A percentile compares a stretch with the other conserved stretches of the same genome.
phyloP scores from a whole-genome alignment of 2,329 filamentous ascomycete genomes.

The Sporothrix variecibatus region DNA sequence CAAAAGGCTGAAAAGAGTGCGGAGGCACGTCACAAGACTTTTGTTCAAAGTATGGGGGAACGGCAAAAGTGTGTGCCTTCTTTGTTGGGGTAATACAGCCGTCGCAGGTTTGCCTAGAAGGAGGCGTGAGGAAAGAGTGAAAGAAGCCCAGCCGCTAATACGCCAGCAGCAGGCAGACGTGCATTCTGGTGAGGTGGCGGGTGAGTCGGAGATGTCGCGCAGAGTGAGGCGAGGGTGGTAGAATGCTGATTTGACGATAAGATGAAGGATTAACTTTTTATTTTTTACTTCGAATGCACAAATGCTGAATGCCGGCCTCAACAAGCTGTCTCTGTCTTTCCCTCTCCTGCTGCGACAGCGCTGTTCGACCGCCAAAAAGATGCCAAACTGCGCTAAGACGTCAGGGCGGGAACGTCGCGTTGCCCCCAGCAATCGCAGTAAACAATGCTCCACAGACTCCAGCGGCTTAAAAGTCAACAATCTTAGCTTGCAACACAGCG shows the following conservation, averaged over 20 bases:
- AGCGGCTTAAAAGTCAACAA: slow-evolving; percentile 13
- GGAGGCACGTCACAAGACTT: neutral
- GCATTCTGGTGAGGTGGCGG: neutral
- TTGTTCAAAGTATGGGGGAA: neutral
- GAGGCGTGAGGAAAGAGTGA: neutral
- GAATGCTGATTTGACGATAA: neutral
- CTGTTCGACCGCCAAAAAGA: neutral
- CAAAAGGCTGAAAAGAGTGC: neutral
- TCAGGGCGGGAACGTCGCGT: slow-evolving; percentile 4
- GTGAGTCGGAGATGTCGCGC: neutral
- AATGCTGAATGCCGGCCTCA: neutral
- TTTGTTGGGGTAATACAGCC: slow-evolving; percentile 13
- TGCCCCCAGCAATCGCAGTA: slow-evolving; percentile 21
- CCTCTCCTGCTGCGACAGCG: neutral
- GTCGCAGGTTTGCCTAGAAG: neutral
- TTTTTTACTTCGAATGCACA: neutral
- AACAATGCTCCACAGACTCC: neutral
- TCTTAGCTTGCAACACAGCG: neutral
- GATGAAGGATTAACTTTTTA: neutral
- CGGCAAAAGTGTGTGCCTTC: neutral
- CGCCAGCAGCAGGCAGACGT: neutral
- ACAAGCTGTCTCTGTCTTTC: neutral
- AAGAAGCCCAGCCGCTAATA: neutral
- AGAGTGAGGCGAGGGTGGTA: neutral
- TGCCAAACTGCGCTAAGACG: slow-evolving; percentile 1